Evolutionary conservation across 2,329 filamentous ascomycete genomes (phyloP).

Genomic region (Verticillium albo-atrum): DNA sequence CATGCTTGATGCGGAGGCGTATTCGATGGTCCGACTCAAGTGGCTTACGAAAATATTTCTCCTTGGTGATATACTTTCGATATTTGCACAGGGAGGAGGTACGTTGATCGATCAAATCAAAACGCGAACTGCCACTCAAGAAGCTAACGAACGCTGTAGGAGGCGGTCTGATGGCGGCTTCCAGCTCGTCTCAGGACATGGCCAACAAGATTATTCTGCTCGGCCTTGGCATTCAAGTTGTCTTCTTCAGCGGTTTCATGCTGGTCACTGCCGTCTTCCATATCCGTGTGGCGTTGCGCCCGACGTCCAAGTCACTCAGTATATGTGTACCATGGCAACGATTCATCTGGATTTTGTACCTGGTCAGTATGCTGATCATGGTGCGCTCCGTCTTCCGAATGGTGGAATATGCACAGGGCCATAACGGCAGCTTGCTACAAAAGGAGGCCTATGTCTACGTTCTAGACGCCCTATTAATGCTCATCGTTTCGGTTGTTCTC

Average conservation of each 20-base stretch:
- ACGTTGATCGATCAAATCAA: too few species aligned
- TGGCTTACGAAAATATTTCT: conserved; percentile 54
- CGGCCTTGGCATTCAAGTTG: conserved; percentile 49
- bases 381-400: conserved; percentile 35
- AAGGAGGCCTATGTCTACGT: conserved; percentile 30
- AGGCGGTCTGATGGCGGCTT: conserved; percentile 15
- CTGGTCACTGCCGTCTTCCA: conserved; percentile 43
- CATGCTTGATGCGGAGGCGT: conserved; percentile 27
- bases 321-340: conserved; percentile 23
- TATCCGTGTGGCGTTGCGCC: conserved; percentile 16
- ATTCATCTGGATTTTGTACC: conserved; percentile 20
- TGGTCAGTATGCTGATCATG: conserved; percentile 28
- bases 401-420: conserved; percentile 34
- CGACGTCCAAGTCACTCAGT: conserved; percentile 11
- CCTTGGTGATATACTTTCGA: conserved; percentile 45
- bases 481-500: conserved; percentile 11
- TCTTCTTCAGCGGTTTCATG: conserved; percentile 53
- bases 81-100: conserved; percentile 44
- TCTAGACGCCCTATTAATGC: conserved; percentile 31
- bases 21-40: conserved; percentile 23
- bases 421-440: conserved; percentile 23
- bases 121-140: too few species aligned
- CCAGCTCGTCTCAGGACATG: conserved; percentile 10
- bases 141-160: background rate
- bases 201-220: conserved; percentile 46